Percentiles rank a stretch among this genome's conserved stretches.
These are phyloP conservation scores for Xylaria intraflava DNA, from an alignment of 495 filamentous ascomycete genomes.

Conservation along the genomic window DNA sequence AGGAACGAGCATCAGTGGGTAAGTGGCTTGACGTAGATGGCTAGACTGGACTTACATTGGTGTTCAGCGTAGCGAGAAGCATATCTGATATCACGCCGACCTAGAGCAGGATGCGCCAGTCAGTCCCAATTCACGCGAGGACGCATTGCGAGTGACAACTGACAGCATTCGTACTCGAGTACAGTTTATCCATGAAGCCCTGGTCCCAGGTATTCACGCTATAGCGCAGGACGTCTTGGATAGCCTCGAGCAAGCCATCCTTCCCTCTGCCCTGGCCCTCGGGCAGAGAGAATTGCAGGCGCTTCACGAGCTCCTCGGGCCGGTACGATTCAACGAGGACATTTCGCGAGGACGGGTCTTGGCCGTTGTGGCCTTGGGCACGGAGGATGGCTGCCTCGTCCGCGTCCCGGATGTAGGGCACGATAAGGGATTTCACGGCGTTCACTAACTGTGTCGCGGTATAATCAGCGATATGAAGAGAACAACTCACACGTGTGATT, in stretches of 20 bases:
- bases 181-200: conserved; percentile 90
- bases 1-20: background rate
- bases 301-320: conserved; percentile 60
- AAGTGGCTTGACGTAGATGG: background rate
- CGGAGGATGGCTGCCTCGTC: conserved; percentile 55
- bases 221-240: conserved; percentile 65
- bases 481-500: background rate
- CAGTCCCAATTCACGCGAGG: background rate
- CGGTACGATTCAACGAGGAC: conserved; percentile 59
- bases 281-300: conserved; percentile 62
- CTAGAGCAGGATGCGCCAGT: conserved; percentile 20
- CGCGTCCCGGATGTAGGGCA: conserved; percentile 71
- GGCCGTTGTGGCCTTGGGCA: conserved; percentile 43
- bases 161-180: conserved; percentile 76
- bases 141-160: conserved; percentile 7
- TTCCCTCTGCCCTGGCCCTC: conserved; percentile 55
- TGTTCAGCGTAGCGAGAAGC: conserved; percentile 76
- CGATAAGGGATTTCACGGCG: conserved; percentile 64
- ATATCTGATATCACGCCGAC: conserved; percentile 77
- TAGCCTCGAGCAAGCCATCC: conserved; percentile 59
- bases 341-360: conserved; percentile 43
- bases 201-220: conserved; percentile 96
- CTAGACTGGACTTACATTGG: conserved; percentile 53
- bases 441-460: conserved; percentile 54
- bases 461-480: background rate